Conservation (phyloP, 2,329 filamentous ascomycete species). For the Trichoderma breve region DNA sequence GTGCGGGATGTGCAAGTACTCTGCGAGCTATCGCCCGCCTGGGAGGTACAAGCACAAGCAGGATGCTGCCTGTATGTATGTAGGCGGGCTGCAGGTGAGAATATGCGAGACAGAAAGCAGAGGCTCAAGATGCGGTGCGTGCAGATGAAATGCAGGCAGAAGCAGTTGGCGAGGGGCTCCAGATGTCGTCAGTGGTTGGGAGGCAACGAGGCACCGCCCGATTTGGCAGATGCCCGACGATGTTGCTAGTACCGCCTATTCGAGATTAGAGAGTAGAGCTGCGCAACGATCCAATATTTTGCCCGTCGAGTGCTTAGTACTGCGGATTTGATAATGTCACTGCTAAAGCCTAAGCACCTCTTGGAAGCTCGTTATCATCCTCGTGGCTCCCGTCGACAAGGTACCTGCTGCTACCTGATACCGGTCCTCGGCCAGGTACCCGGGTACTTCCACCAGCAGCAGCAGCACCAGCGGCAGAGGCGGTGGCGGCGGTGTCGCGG, state of each 20-base stretch:
- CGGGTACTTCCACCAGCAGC: neutral
- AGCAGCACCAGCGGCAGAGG: neutral
- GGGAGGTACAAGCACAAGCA: conserved; percentile 3
- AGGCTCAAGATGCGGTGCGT: conserved; percentile 3
- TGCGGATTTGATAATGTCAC: neutral
- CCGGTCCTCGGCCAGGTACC: neutral
- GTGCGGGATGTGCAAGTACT: neutral
- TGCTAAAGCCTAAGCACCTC: neutral
- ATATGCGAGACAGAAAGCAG: conserved; percentile 18
- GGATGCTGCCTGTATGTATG: neutral
- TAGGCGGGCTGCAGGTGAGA: conserved; percentile 16
- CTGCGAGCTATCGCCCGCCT: neutral
- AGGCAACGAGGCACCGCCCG: neutral
- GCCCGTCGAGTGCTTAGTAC: neutral
- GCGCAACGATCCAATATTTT: neutral
- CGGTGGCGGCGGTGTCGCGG: neutral
- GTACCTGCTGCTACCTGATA: neutral
- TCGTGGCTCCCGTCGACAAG: neutral
- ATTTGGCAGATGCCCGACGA: conserved; percentile 12
- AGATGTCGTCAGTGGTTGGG: conserved; percentile 21
- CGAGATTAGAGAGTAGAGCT: neutral
- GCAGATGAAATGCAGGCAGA: conserved; percentile 9
- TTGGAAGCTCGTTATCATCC: neutral
- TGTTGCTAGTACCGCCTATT: neutral
- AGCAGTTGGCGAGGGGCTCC: conserved; percentile 20